These are phyloP conservation scores for Fusarium sp. DNA, from an alignment of 2,329 filamentous ascomycete species.

Conservation along the genomic window DNA sequence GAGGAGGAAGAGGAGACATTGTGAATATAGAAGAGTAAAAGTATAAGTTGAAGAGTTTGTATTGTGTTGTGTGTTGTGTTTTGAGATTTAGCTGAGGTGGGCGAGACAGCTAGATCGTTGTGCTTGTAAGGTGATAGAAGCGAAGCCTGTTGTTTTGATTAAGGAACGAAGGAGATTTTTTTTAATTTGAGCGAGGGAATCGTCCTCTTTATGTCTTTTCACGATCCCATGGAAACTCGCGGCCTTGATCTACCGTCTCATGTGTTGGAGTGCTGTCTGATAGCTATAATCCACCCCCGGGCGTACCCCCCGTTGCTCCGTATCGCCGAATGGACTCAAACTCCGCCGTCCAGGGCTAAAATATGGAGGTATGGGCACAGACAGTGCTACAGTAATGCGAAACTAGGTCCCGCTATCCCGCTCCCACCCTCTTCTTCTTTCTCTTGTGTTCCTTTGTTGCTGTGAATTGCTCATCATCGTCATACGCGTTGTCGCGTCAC, in stretches of 20 bases:
- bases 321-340: slow-evolving; percentile 36
- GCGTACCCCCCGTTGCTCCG: slow-evolving; percentile 38
- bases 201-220: slow-evolving; percentile 49
- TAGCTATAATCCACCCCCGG: slow-evolving; percentile 17
- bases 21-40: slow-evolving; percentile 24
- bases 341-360: background rate
- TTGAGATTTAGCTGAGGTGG: slow-evolving; percentile 45
- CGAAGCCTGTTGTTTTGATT: slow-evolving; percentile 39
- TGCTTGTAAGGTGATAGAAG: slow-evolving; percentile 18
- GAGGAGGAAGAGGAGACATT: slow-evolving; percentile 46
- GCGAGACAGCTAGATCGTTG: slow-evolving; percentile 41
- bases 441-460: slow-evolving; percentile 5
- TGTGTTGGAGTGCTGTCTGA: slow-evolving; percentile 10
- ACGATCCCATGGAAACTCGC: slow-evolving; percentile 12
- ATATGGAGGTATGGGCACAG: background rate
- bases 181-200: slow-evolving; percentile 40
- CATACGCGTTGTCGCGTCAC: slow-evolving; percentile 25
- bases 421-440: slow-evolving; percentile 12
- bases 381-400: slow-evolving; percentile 8
- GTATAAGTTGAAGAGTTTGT: slow-evolving; percentile 3
- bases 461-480: slow-evolving; percentile 10
- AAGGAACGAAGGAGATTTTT: slow-evolving; percentile 15
- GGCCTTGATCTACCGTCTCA: slow-evolving; percentile 26
- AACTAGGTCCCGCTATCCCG: slow-evolving; percentile 37
- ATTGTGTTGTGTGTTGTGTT: background rate